phyloP scores from a whole-genome alignment of 2,329 filamentous ascomycete genomes.

The Fusarium begoniae region DNA sequence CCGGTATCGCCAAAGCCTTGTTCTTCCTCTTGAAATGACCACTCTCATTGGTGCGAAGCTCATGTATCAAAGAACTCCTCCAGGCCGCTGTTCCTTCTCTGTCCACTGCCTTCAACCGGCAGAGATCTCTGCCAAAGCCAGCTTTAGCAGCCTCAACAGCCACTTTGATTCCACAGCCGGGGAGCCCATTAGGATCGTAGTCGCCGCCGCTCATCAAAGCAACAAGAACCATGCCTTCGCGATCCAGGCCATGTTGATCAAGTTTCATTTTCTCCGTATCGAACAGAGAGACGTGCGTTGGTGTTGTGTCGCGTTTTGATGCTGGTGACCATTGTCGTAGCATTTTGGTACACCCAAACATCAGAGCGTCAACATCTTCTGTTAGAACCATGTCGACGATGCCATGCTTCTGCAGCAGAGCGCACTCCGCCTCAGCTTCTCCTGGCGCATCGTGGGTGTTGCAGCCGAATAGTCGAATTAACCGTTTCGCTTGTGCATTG shows the following conservation, averaged over 20 bases:
- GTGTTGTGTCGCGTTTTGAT: constrained; percentile 68
- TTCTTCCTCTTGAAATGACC: constrained; percentile 82
- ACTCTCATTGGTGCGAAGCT: constrained; percentile 85
- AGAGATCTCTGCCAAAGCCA: constrained; percentile 83
- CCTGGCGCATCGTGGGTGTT: constrained; percentile 87
- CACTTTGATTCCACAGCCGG: constrained; percentile 85
- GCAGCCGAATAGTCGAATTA: constrained; percentile 88
- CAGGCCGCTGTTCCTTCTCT: constrained; percentile 69
- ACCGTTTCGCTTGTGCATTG: constrained; percentile 80
- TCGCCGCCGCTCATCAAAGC: constrained; percentile 96
- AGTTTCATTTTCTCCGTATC: constrained; percentile 65
- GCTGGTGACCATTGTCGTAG: constrained; percentile 87
- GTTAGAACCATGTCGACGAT: constrained; percentile 93
- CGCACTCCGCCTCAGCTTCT: constrained; percentile 96
- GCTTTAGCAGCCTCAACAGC: constrained; percentile 91
- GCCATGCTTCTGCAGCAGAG: constrained; percentile 80
- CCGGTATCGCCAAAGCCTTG: constrained; percentile 77
- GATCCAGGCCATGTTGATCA: constrained; percentile 71
- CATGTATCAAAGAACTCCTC: constrained; percentile 76
- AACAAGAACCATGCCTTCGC: constrained; percentile 91
- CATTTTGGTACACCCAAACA: constrained; percentile 89
- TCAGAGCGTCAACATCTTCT: constrained; percentile 96
- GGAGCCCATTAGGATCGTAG: constrained; percentile 88
- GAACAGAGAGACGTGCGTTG: constrained; percentile 89
- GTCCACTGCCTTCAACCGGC: constrained; percentile 69